Base-by-base conservation (phyloP, 441 rosid species). In the Populus hybrid region DNA sequence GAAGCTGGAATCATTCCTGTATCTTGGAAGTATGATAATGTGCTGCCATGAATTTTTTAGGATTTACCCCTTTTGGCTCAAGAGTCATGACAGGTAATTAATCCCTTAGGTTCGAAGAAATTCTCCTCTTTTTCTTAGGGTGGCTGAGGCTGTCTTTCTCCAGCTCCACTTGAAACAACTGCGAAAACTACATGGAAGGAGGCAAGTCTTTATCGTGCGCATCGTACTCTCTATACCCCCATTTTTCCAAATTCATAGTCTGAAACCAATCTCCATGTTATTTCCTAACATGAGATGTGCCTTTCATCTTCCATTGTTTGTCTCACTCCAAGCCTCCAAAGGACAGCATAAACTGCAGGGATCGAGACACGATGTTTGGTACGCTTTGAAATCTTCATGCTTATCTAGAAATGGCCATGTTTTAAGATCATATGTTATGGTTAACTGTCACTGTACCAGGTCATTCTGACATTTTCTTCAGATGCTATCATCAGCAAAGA, bases 141-240 rank as follows among this genome's bases (percentile, higher is more conserved):
- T 35, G 69, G 61, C 65, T 74, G 78, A 85, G 80, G 72, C 83
- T 81, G 91, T 91, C 97, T 61, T 67, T 84, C 84, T 90, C 91
- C 82, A 23, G 30, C 85, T 87, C 97, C 97, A 91, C 98, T 89
- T 79, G 84, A 87, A 94, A 88, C 95, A 68, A 77, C 89, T 84
- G 80, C 57, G 91, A 92, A 78, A 90, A 82, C 84, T 82, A 88
- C 91, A 80, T 57, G 90, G 87, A 86, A 90, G 95, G 94, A 90
- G 93, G 69, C 19, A 36, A 77, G 94, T 94, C 96, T 72, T 75
- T 87, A 80, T 91, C 86, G 26, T 82, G 84, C 83, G 77, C 84
- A 69, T 83, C 84, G 35, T 79, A 79, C 64, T 79, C 82, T 12
- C 46, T 38, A 65, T 63, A 57, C 63, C 68, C 79, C 21, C 38